Evolutionary conservation across 441 rosid genomes (phyloP).

Genomic region (Populus hybrid): DNA sequence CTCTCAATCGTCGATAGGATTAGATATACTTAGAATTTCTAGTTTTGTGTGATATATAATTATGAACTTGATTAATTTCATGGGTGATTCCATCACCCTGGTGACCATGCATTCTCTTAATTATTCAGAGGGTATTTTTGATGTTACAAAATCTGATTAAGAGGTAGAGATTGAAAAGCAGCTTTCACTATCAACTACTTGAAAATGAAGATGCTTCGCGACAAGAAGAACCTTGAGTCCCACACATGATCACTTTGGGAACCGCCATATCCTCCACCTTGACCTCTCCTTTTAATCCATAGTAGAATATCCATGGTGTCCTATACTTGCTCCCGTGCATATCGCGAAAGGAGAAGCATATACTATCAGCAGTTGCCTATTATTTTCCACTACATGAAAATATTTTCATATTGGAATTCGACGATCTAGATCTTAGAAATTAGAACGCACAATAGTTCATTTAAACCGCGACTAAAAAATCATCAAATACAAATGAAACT

Average conservation of each 20-base stretch:
- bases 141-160: background rate
- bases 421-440: too few species aligned
- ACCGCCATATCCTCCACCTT: conserved; percentile 14
- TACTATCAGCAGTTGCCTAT: background rate
- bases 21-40: too few species aligned
- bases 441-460: background rate
- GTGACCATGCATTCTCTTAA: too few species aligned
- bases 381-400: background rate
- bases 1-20: background rate
- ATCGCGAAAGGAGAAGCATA: conserved; percentile 11
- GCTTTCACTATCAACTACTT: background rate
- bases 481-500: rapidly evolving
- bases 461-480: too few species aligned
- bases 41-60: too few species aligned
- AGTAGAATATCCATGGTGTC: conserved; percentile 28
- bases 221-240: background rate
- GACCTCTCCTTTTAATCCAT: background rate
- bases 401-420: background rate
- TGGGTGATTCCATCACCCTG: too few species aligned
- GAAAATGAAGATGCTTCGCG: background rate
- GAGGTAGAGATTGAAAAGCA: background rate
- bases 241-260: conserved; percentile 5
- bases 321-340: conserved; percentile 11
- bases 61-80: too few species aligned
- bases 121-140: background rate